These are phyloP conservation scores for Zelopaecilomyces penicillatus DNA, from an alignment of 2,329 filamentous ascomycete species.

Conservation along the genomic window DNA sequence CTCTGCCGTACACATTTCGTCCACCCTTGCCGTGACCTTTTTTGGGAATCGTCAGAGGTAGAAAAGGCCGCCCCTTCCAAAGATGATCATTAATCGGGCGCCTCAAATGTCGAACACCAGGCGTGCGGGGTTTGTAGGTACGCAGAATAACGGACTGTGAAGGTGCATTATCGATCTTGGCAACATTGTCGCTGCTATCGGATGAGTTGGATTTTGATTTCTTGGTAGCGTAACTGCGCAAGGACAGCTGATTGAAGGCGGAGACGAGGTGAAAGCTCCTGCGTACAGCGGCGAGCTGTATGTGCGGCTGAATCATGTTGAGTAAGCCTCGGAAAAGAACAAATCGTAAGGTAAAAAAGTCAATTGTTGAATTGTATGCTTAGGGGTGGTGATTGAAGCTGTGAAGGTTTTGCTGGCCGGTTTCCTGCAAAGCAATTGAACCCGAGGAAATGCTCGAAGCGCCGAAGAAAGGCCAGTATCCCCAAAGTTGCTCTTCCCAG, in stretches of 20 bases:
- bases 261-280: conserved; percentile 20
- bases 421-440: too few species aligned
- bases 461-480: too few species aligned
- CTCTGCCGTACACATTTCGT: conserved; percentile 74
- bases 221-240: conserved; percentile 24
- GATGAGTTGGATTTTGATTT: conserved; percentile 13
- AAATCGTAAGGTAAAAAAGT: too few species aligned
- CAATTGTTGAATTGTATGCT: too few species aligned
- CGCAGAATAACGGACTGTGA: conserved; percentile 48
- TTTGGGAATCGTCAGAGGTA: conserved; percentile 80
- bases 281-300: conserved; percentile 21
- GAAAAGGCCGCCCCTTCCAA: conserved; percentile 83
- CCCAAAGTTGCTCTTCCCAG: too few species aligned
- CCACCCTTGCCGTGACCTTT: conserved; percentile 90
- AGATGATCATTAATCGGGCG: conserved; percentile 93
- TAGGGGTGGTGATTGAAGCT: too few species aligned
- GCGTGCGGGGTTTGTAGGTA: conserved; percentile 89
- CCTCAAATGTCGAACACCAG: conserved; percentile 83
- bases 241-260: conserved; percentile 16
- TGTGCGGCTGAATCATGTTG: conserved; percentile 23
- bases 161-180: conserved; percentile 14
- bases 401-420: too few species aligned
- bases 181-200: conserved; percentile 14
- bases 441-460: too few species aligned
- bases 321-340: not conserved